phyloP scores from a whole-genome alignment of 208 protist genomes.

The Leishmania martiniquensis region DNA sequence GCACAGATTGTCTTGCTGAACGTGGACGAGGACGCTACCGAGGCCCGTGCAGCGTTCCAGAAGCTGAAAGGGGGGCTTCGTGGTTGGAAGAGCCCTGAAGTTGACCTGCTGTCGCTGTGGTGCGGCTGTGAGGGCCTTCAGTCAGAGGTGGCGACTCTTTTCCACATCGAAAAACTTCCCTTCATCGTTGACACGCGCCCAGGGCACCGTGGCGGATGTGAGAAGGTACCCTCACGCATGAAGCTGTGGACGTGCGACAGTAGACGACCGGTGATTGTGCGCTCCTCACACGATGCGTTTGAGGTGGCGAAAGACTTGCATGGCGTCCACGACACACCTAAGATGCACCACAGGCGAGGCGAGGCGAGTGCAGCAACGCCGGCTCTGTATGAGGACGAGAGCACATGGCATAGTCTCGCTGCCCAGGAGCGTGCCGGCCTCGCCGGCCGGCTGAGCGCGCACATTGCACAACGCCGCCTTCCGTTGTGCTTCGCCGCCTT shows the following conservation, averaged over 20 bases:
- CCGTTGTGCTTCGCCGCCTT: slow-evolving; percentile 65
- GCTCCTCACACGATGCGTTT: slow-evolving; percentile 14
- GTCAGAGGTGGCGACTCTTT: slow-evolving; percentile 61
- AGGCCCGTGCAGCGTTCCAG: slow-evolving; percentile 38
- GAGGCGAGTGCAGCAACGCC: neutral
- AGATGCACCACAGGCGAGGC: neutral
- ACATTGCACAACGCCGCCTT: slow-evolving; percentile 39
- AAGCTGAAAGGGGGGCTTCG: slow-evolving; percentile 31
- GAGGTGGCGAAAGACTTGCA: slow-evolving; percentile 15
- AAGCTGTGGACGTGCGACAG: too few species aligned
- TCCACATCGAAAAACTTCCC: slow-evolving; percentile 61
- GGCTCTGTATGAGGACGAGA: neutral
- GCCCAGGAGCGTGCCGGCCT: slow-evolving; percentile 12
- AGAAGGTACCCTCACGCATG: neutral
- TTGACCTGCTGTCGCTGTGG: slow-evolving; percentile 80
- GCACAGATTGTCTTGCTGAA: slow-evolving; percentile 86
- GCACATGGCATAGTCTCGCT: slow-evolving; percentile 38
- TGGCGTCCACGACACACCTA: slow-evolving; percentile 24
- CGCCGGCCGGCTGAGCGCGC: slow-evolving; percentile 25
- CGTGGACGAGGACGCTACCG: slow-evolving; percentile 59
- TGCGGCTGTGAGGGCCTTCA: slow-evolving; percentile 68
- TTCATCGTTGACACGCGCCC: slow-evolving; percentile 63
- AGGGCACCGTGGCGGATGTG: neutral
- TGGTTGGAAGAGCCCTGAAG: slow-evolving; percentile 70
- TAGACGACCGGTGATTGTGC: slow-evolving; percentile 19